Percentiles rank a stretch among this genome's conserved stretches.
Conservation (phyloP, 345 rosid species). For the Eucalyptus paniculata region DNA sequence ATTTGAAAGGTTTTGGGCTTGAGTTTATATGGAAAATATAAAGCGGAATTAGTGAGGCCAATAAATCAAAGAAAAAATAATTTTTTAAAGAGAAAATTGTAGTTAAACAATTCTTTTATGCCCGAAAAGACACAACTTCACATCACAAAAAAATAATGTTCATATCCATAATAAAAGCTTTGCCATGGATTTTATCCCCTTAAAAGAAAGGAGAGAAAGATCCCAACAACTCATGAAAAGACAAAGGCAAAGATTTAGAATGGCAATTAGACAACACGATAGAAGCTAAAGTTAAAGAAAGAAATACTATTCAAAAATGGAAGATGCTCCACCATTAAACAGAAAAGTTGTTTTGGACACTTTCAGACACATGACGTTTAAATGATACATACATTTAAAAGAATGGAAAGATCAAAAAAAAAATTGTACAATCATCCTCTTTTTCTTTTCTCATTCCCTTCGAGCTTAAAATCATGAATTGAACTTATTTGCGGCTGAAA, state of each 20-base stretch:
- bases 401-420: background rate
- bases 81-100: too few relatives aligned
- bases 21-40: too few relatives aligned
- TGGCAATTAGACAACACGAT: background rate
- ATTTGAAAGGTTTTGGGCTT: background rate
- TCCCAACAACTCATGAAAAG: background rate
- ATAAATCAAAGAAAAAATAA: background rate
- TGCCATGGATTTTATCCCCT: background rate
- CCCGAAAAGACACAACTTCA: background rate
- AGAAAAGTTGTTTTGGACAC: background rate
- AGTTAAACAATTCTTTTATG: background rate
- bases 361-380: background rate
- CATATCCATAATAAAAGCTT: background rate
- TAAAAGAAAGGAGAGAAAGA: background rate
- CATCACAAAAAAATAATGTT: background rate
- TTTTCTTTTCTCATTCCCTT: background rate
- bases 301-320: background rate
- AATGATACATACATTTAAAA: background rate
- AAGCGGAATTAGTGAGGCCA: background rate
- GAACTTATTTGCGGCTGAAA: background rate
- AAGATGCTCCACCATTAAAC: background rate
- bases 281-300: background rate
- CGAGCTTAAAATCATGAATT: background rate
- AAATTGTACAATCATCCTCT: background rate
- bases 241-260: background rate